Evolutionary conservation across 176 grass and related monocot genomes (phyloP).

Genomic region (Avena eriantha): DNA sequence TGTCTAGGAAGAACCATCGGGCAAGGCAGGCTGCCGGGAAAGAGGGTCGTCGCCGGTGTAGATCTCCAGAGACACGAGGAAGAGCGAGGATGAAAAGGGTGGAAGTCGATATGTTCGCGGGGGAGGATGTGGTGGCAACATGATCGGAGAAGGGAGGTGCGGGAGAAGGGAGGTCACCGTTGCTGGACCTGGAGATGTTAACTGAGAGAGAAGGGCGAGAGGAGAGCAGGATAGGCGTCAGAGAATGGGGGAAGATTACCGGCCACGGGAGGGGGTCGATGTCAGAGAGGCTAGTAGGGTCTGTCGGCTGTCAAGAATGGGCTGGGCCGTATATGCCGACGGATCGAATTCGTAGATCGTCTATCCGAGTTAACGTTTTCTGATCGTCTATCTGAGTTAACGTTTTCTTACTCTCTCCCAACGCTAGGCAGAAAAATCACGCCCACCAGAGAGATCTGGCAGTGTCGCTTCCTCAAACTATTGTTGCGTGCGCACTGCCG

Average conservation of each 20-base stretch:
- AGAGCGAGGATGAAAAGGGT: not conserved
- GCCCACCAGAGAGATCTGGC: too few species aligned
- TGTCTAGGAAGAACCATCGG: not conserved
- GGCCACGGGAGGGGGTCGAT: not conserved
- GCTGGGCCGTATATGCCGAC: too few species aligned
- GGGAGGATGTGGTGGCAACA: not conserved
- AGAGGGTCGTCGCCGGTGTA: not conserved
- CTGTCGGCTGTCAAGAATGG: too few species aligned
- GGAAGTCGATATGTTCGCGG: not conserved
- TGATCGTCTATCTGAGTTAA: too few species aligned
- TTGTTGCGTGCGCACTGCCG: too few species aligned
- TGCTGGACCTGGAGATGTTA: not conserved
- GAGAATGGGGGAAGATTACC: not conserved
- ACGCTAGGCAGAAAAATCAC: too few species aligned
- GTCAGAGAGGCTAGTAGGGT: not conserved
- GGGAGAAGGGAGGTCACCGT: not conserved
- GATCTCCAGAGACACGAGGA: conserved; percentile 7
- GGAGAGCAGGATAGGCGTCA: conserved; percentile 20
- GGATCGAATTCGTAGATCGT: too few species aligned
- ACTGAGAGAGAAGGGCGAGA: not conserved
- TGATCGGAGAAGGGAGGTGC: not conserved
- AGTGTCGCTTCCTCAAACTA: too few species aligned
- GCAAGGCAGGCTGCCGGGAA: not conserved
- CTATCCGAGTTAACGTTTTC: too few species aligned
- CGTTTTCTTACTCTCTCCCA: too few species aligned